Conservation (phyloP, 768 basidiomycete genomes). For the Melanogaster broomeanus region DNA sequence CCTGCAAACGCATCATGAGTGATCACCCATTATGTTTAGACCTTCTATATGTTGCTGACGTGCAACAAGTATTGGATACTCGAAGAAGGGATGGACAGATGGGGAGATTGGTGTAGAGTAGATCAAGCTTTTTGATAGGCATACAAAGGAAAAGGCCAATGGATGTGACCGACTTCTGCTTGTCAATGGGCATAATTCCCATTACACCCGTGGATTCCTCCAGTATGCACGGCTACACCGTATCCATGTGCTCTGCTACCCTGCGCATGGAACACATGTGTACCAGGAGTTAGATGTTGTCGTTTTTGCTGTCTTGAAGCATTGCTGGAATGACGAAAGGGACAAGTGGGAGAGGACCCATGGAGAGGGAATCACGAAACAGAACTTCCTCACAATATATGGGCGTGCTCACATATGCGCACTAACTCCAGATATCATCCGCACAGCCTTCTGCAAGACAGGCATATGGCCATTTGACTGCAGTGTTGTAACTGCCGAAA, state of each 20-base stretch:
- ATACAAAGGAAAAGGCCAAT: slow-evolving; percentile 33
- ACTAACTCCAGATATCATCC: slow-evolving; percentile 28
- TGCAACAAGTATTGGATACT: slow-evolving; percentile 18
- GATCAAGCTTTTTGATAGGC: slow-evolving; percentile 31
- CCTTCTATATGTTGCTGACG: slow-evolving; percentile 28
- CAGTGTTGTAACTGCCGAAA: slow-evolving; percentile 11
- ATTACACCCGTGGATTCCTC: slow-evolving; percentile 30
- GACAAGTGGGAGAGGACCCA: slow-evolving; percentile 34
- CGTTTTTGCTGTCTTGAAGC: slow-evolving; percentile 34
- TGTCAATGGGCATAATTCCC: slow-evolving; percentile 19
- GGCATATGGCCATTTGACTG: slow-evolving; percentile 28
- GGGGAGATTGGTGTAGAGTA: slow-evolving; percentile 26
- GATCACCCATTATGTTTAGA: slow-evolving; percentile 15
- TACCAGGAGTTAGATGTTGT: slow-evolving; percentile 46
- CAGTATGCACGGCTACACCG: slow-evolving; percentile 24
- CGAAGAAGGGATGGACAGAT: slow-evolving; percentile 26
- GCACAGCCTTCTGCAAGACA: slow-evolving; percentile 26
- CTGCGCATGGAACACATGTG: slow-evolving; percentile 44
- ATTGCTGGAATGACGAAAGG: slow-evolving; percentile 19
- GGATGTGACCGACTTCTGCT: slow-evolving; percentile 15
- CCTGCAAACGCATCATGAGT: slow-evolving; percentile 14
- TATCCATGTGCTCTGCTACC: slow-evolving; percentile 41
- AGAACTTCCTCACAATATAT: slow-evolving; percentile 40
- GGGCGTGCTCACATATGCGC: slow-evolving; percentile 30
- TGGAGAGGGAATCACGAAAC: slow-evolving; percentile 25